Evolutionary conservation across 2,329 filamentous ascomycete genomes (phyloP).

Genomic region (Trichophyton verrucosum): DNA sequence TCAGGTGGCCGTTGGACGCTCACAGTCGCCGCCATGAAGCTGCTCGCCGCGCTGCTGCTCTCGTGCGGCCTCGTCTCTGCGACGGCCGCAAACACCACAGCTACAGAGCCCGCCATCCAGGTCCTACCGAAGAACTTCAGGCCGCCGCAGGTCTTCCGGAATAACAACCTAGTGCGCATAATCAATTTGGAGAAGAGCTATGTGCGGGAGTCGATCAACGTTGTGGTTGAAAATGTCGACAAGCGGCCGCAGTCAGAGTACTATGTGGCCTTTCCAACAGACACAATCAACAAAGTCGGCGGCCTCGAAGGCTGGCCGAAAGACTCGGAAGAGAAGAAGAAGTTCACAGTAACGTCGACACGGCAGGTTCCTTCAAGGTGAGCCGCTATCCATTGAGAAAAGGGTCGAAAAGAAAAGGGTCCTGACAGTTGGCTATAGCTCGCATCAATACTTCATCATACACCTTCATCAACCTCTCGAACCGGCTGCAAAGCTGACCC

Average conservation of each 20-base stretch:
- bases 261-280: constrained; percentile 72
- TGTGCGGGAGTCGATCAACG: constrained; percentile 78
- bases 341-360: constrained; percentile 58
- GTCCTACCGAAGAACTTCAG: constrained; percentile 47
- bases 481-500: constrained; percentile 65
- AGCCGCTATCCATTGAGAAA: background rate
- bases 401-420: background rate
- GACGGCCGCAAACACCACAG: constrained; percentile 19
- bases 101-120: constrained; percentile 21
- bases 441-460: constrained; percentile 73
- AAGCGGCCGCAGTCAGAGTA: constrained; percentile 73
- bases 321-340: constrained; percentile 56
- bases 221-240: constrained; percentile 83
- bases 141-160: constrained; percentile 85
- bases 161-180: constrained; percentile 77
- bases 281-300: constrained; percentile 64
- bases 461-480: constrained; percentile 63
- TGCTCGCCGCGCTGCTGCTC: constrained; percentile 27
- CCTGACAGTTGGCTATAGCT: constrained; percentile 34
- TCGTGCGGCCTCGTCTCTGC: constrained; percentile 16
- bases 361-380: constrained; percentile 33
- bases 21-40: constrained; percentile 28
- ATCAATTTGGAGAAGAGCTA: constrained; percentile 92
- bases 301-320: constrained; percentile 87
- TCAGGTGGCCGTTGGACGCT: background rate